A percentile compares a stretch with the other conserved stretches of the same genome.
Conservation (phyloP, 441 rosid species). For the Jatropha podagrica region DNA sequence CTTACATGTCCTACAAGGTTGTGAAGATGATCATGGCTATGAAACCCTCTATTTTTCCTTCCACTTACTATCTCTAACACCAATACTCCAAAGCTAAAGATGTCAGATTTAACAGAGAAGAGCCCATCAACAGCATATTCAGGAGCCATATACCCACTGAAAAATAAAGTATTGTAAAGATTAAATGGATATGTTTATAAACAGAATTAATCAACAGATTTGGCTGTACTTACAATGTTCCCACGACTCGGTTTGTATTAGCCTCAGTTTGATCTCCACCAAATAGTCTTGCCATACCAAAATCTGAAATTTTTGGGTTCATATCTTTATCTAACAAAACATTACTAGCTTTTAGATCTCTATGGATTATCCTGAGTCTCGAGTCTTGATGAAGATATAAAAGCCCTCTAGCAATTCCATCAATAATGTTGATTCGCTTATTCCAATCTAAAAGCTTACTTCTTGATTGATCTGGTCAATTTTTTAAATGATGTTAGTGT, state of each 20-base stretch:
- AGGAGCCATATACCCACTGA: slow-evolving; percentile 41
- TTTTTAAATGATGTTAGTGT: not conserved
- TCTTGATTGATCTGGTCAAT: slow-evolving; percentile 27
- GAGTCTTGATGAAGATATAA: slow-evolving; percentile 40
- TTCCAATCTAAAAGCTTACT: slow-evolving; percentile 27
- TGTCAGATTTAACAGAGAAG: slow-evolving; percentile 37
- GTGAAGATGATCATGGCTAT: slow-evolving; percentile 28
- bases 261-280: slow-evolving; percentile 28
- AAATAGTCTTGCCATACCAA: slow-evolving; percentile 40
- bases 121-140: slow-evolving; percentile 37
- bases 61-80: slow-evolving; percentile 39
- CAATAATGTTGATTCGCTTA: slow-evolving; percentile 30
- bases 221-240: slow-evolving; percentile 33
- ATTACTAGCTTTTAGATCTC: slow-evolving; percentile 38
- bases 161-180: not conserved
- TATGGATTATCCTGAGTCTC: slow-evolving; percentile 35
- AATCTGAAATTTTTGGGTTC: slow-evolving; percentile 43
- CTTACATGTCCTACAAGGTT: slow-evolving; percentile 49
- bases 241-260: slow-evolving; percentile 29
- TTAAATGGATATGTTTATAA: not conserved
- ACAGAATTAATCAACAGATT: not conserved
- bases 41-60: slow-evolving; percentile 31
- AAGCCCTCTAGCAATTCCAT: slow-evolving; percentile 35
- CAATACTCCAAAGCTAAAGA: slow-evolving; percentile 38
- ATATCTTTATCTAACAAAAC: slow-evolving; percentile 28